These are phyloP conservation scores for Penicillium sp. DNA, from an alignment of 2,329 filamentous ascomycete species.

Conservation along the genomic window DNA sequence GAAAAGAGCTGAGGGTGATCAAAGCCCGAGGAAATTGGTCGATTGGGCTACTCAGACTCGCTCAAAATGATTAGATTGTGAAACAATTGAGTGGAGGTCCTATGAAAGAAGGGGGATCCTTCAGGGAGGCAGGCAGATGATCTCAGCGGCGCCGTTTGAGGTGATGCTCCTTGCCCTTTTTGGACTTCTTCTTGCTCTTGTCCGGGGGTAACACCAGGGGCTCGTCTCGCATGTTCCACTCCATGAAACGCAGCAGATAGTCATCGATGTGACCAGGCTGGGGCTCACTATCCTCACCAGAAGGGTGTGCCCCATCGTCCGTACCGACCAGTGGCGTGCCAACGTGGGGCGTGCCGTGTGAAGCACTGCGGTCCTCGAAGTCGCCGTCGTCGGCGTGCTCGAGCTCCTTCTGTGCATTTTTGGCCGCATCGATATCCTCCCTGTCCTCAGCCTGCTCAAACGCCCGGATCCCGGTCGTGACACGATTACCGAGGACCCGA, in stretches of 20 bases:
- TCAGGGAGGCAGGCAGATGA: neutral
- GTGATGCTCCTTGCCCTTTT: conserved; percentile 46
- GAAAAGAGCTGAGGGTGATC: neutral
- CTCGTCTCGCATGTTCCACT: conserved; percentile 51
- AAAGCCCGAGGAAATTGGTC: no score
- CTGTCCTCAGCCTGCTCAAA: conserved; percentile 88
- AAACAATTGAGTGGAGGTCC: neutral
- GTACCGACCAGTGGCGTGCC: conserved; percentile 38
- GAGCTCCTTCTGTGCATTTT: conserved; percentile 82
- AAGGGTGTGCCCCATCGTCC: conserved; percentile 24
- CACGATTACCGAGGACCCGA: conserved; percentile 67
- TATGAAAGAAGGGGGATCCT: neutral
- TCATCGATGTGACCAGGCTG: conserved; percentile 64
- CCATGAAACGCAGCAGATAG: conserved; percentile 68
- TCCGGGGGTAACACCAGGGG: conserved; percentile 47
- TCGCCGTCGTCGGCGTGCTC: conserved; percentile 78
- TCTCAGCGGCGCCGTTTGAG: conserved; percentile 37
- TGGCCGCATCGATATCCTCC: conserved; percentile 85
- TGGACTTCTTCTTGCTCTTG: conserved; percentile 47
- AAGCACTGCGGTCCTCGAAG: conserved; percentile 62
- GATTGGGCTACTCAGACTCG: neutral
- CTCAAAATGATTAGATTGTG: neutral
- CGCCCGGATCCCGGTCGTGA: conserved; percentile 62
- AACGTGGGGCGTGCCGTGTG: conserved; percentile 33
- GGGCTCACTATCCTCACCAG: conserved; percentile 26